phyloP scores from a whole-genome alignment of 1,139 yeast species.

The Debaryomycetaceae sp. region DNA sequence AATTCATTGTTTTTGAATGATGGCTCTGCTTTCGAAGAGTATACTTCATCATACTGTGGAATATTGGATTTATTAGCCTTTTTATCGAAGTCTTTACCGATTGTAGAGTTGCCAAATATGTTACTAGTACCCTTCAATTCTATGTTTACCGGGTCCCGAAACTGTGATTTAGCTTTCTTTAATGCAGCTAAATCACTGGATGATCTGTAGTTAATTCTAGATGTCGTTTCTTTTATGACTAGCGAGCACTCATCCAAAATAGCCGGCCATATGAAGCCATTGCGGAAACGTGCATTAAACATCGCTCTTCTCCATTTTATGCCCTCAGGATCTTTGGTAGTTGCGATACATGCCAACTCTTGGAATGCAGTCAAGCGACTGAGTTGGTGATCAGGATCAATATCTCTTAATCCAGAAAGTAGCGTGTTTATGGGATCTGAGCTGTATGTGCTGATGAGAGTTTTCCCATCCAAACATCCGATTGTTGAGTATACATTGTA shows the following conservation, averaged over 20 bases:
- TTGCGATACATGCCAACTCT: constrained; percentile 63
- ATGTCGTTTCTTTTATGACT: constrained; percentile 47
- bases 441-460: constrained; percentile 64
- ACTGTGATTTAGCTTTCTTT: constrained; percentile 15
- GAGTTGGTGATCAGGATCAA: constrained; percentile 46
- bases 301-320: constrained; percentile 49
- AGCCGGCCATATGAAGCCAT: constrained; percentile 52
- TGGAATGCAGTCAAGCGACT: constrained; percentile 70
- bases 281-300: constrained; percentile 48
- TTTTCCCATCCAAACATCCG: constrained; percentile 78
- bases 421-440: constrained; percentile 73
- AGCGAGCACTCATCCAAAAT: constrained; percentile 58
- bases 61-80: not conserved
- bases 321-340: constrained; percentile 42
- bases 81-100: not conserved
- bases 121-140: constrained; percentile 9
- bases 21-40: not conserved
- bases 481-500: constrained; percentile 74
- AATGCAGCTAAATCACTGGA: constrained; percentile 30
- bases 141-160: not conserved
- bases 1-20: not conserved
- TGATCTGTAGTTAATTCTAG: constrained; percentile 37
- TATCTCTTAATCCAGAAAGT: constrained; percentile 62
- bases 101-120: constrained; percentile 32
- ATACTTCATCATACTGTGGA: not conserved